Evolutionary conservation across 202 grass and related monocot genomes (phyloP).

Genomic region (Zizania palustris): DNA sequence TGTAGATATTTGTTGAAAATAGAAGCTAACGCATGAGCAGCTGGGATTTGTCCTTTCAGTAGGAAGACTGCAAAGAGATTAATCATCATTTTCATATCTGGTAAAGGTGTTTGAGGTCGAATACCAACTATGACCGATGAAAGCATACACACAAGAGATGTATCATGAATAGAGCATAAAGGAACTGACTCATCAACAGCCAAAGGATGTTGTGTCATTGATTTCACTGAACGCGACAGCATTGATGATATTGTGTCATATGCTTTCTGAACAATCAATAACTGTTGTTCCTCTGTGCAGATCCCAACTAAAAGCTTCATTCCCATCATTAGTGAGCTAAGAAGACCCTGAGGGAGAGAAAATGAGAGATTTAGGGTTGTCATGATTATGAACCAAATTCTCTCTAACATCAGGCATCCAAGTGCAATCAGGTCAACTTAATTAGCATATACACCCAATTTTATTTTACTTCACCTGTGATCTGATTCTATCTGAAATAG

Average conservation of each 20-base stretch:
- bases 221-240: conserved; percentile 48
- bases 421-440: conserved; percentile 11
- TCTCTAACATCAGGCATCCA: conserved; percentile 5
- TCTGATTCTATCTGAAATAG: conserved; percentile 52
- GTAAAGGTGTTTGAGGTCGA: conserved; percentile 69
- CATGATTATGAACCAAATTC: conserved; percentile 24
- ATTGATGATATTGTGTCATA: conserved; percentile 52
- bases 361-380: neutral
- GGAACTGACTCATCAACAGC: conserved; percentile 47
- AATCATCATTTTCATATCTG: conserved; percentile 55
- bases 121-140: conserved; percentile 73
- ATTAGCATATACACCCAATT: conserved; percentile 35
- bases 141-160: conserved; percentile 70
- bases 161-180: conserved; percentile 56
- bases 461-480: conserved; percentile 49
- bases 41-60: conserved; percentile 68
- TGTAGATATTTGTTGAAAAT: conserved; percentile 77
- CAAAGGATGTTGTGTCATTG: conserved; percentile 35
- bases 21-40: conserved; percentile 85
- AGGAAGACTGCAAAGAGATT: conserved; percentile 70
- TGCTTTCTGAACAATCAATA: conserved; percentile 79
- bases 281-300: conserved; percentile 73
- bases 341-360: conserved; percentile 63
- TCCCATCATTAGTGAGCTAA: conserved; percentile 66
- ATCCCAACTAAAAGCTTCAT: conserved; percentile 80